Base-by-base conservation (phyloP, 73 alveolate species). In the Symbiodinium pilosum region DNA sequence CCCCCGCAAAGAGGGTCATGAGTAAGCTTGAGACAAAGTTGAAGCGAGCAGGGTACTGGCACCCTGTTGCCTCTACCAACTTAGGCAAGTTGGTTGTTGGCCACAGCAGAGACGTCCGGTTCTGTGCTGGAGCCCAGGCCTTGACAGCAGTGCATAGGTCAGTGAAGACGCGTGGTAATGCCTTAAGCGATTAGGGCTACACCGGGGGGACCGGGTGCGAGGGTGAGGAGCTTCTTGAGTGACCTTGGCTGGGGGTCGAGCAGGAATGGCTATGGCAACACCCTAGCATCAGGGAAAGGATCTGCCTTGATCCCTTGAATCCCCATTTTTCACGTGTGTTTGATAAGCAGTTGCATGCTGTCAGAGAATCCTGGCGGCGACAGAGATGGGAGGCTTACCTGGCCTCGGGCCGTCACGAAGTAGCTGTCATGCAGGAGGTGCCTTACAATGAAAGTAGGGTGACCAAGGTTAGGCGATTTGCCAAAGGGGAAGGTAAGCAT, bases 171-270 rank as follows among this genome's bases (percentile, higher is more conserved):
- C 26, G 47, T 7, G 34, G 73, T 8, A 4, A n/a, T 14, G 75
- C 75, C 7, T 36, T 84, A 4, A 4, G 28, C 0, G 92, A 84
- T 34, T 84, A 73, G 92, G 30, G 26, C 0, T 14, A 0, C 34
- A 43, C 73, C 1, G 92, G 89, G 20, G 92, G 92, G 0, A 71
- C 92, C 12, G 92, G 42, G 0, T 18, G n/a, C 36, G 43, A 28
- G 92, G 43, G 32, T 41, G 30, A 84, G 73, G 54, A 84, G 36
- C 20, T 84, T 84, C 44, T 2, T 84, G 92, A 14, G 7, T 12
- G 40, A 38, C 30, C 92, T 84, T 1, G 69, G 52, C 26, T 84
- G 92, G 92, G 9, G 21, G 41, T 85, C 81, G 93, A 56, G n/a
- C 32, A 8, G 32, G 34, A 26, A 8, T 56, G 73, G 73, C 73